Base-by-base conservation (phyloP, 331 rosid species). In the Quercus lobata region DNA sequence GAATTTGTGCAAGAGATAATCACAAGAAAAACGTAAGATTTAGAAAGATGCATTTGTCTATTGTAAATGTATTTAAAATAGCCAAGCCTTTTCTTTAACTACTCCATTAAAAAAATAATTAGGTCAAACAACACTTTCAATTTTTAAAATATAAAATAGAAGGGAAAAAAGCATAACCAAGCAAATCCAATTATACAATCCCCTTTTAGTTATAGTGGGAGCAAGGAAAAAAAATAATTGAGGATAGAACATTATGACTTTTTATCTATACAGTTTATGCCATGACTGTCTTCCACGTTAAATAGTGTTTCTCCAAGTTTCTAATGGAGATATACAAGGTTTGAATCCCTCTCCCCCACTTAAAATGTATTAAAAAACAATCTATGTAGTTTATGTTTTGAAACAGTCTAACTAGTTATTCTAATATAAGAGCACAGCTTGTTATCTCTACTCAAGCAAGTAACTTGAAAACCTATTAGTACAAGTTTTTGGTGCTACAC, bases 1-100 rank as follows among this genome's bases (percentile, higher is more conserved):
- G 78, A 93, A 84, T 83, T 81, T 82, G 94, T 84, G 89, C 82
- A 66, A 78, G 73, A 77, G 63, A 30, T 83, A 55, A 71, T 76
- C 77, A 69, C 69, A 32, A 71, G 19, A 58, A 83, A 83, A 86
- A 81, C 83, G 72, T 32, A 22, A 71, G 6, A 37, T 30, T 78
- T 62, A 65, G 81, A 78, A 57, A 75, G 78, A 85, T 71, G 81
- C 83, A 78, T 78, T 75, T 78, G 83, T 65, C 83, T 82, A 5
- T 37, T 49, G 77, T 69, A 37, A 68, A 72, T 68, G 52, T 19
- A 18, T 34, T 34, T 4, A 19, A 4, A 32, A 29, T 17, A 10
- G 17, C 24, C 72, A 68, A 10, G 34, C 37, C 19, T 5, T 61
- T 61, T 61, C 15, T 61, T 61, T 14, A 61, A 27, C 35, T 27